These are phyloP conservation scores for Daucus carota DNA, from an alignment of 129 eudicot species.

Conservation along the genomic window DNA sequence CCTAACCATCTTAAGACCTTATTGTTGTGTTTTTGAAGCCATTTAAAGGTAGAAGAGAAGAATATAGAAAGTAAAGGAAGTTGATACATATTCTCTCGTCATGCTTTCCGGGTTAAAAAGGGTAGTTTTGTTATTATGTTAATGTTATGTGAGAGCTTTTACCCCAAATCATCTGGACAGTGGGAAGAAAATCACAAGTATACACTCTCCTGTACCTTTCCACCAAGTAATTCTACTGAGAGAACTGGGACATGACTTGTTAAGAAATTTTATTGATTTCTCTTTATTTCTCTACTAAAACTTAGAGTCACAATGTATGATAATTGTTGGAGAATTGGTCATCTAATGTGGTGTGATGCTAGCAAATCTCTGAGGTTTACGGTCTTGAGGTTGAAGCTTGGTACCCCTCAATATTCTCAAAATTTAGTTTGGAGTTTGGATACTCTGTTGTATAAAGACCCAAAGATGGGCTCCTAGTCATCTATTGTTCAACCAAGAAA, in stretches of 20 bases:
- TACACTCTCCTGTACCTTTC: background rate
- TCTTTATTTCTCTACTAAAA: background rate
- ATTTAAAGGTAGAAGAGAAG: background rate
- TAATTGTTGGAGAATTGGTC: background rate
- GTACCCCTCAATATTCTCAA: too few species aligned
- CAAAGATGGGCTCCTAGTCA: too few species aligned
- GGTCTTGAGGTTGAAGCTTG: too few species aligned
- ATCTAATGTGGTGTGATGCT: background rate
- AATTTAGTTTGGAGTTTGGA: too few species aligned
- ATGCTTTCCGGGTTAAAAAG: background rate
- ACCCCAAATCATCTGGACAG: background rate
- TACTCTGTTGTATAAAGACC: too few species aligned
- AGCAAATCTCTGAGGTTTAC: too few species aligned
- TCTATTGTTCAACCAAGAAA: too few species aligned
- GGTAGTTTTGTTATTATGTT: background rate
- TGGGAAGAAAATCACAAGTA: background rate
- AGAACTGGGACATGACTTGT: background rate
- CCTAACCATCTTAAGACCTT: background rate
- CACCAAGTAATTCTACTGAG: background rate
- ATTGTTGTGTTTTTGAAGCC: background rate
- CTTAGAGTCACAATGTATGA: background rate
- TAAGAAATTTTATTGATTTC: background rate
- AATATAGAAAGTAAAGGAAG: background rate
- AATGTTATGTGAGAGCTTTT: background rate
- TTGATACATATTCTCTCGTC: background rate